These are phyloP conservation scores for Datura wrightii DNA, from an alignment of 257 asterid species.

Conservation along the genomic window DNA sequence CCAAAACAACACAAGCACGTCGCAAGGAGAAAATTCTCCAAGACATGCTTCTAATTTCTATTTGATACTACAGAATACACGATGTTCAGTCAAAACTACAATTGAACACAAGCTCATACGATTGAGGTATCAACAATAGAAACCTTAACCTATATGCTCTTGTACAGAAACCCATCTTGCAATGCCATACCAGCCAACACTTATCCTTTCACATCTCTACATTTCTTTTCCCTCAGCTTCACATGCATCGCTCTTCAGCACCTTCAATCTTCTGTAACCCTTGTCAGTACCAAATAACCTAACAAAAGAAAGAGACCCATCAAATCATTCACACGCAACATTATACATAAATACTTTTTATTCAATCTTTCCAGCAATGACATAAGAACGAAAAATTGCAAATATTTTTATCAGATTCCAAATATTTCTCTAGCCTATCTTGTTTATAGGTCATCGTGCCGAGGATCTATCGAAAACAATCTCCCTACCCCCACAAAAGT, in stretches of 20 bases:
- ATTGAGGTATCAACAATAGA: slow-evolving; percentile 33
- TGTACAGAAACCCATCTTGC: slow-evolving; percentile 35
- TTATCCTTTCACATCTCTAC: slow-evolving; percentile 35
- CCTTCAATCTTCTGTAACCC: slow-evolving; percentile 89
- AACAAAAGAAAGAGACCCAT: slow-evolving; percentile 13
- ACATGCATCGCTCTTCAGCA: slow-evolving; percentile 59
- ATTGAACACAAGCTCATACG: slow-evolving; percentile 39
- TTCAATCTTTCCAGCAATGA: not conserved
- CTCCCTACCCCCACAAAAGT: too few relatives aligned
- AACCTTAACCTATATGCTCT: slow-evolving; percentile 39
- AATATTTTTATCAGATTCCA: not conserved
- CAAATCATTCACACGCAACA: not conserved
- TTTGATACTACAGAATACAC: slow-evolving; percentile 44
- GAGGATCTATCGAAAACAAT: too few relatives aligned
- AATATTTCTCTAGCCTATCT: too few relatives aligned
- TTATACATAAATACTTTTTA: not conserved
- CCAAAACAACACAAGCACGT: not conserved
- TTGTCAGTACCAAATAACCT: slow-evolving; percentile 94
- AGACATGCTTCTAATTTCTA: slow-evolving; percentile 39
- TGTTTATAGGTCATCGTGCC: too few relatives aligned
- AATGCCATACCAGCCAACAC: slow-evolving; percentile 33
- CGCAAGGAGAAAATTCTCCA: slow-evolving; percentile 32
- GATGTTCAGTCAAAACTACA: slow-evolving; percentile 33
- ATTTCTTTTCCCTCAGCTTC: slow-evolving; percentile 52
- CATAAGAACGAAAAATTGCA: not conserved